Evolutionary conservation across 2,329 filamentous ascomycete species (phyloP).

Genomic region (Huntiella abstrusa): DNA sequence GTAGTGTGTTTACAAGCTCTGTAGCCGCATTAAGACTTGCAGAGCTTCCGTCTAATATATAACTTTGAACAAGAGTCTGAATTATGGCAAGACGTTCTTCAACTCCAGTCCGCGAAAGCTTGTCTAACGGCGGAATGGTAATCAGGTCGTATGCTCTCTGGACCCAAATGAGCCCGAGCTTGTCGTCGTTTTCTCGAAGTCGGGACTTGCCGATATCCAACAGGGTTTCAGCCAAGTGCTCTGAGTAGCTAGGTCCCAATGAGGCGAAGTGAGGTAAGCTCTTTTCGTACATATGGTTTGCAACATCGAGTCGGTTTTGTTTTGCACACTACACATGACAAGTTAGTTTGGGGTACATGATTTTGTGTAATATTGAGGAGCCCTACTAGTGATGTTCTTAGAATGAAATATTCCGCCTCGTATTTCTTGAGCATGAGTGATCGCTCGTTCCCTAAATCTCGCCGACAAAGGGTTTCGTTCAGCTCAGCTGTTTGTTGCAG

Average conservation of each 20-base stretch:
- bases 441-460: conserved; percentile 2
- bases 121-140: conserved; percentile 32
- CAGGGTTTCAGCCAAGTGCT: conserved; percentile 47
- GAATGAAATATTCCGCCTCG: conserved; percentile 41
- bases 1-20: conserved; percentile 39
- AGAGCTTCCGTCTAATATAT: conserved; percentile 27
- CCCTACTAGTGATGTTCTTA: conserved; percentile 46
- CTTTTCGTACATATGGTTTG: conserved; percentile 59
- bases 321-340: conserved; percentile 44
- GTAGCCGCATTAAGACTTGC: conserved; percentile 32
- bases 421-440: conserved; percentile 2
- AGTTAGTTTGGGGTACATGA: conserved; percentile 8
- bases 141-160: conserved; percentile 45
- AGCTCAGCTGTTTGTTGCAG: conserved; percentile 29
- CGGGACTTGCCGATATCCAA: conserved; percentile 53
- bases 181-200: conserved; percentile 30
- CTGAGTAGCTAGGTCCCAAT: conserved; percentile 31
- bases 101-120: conserved; percentile 36
- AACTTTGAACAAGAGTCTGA: conserved; percentile 39
- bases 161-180: conserved; percentile 37
- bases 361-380: not conserved
- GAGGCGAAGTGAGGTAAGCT: conserved; percentile 22
- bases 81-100: conserved; percentile 49
- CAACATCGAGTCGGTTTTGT: conserved; percentile 52
- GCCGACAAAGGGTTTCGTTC: conserved; percentile 1